Base-by-base conservation (phyloP, 2,329 filamentous ascomycete genomes). In the Epichloe festucae region DNA sequence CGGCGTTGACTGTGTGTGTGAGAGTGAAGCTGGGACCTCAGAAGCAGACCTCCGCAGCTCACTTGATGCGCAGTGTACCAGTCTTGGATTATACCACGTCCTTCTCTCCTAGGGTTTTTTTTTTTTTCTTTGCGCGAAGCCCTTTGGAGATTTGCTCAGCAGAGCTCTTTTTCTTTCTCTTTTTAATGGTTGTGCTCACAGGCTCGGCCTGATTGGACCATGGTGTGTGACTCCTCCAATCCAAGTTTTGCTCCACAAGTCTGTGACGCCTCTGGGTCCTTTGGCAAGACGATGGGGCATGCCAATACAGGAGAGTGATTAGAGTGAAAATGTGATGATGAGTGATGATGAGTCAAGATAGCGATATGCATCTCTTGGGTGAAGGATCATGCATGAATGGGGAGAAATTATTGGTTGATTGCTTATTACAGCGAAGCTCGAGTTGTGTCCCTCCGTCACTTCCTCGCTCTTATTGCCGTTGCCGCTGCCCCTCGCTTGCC, bases 191-290 rank as follows among this genome's bases (percentile, higher is more conserved):
- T 23, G 23, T 52, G 38, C 47, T 52, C 49, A 49, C 36, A 35
- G 6, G 46, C 44, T 31, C 48, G 23, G 27, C 31, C 49, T 54
- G 49, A 49, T 52, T 52, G 52, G 49, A 44, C 47, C 52, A 52
- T 54, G 35, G 41, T 43, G 39, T 49, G 27, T 54, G 52, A 52
- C 52, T 54, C 52, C 36, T 50, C 46, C 47, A 36, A 36, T 46
- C 36, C 51, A 52, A 46, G 41, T 27, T 21, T 21, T 53, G 31
- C 49, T 49, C 52, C 52, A 53, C 49, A 38, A 38, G 35, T 43
- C 44, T 34, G 17, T 17, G 31, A 49, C 51, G 38, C 41, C 51
- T 48, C 48, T 48, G 34, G 52, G 48, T 41, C 34, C 23, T 48
- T 47, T 27, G 45, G 21, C 40, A 40, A 23, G 21, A 41, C 35